A percentile compares a stretch with the other conserved stretches of the same genome.
Evolutionary conservation across 768 basidiomycete species (phyloP).

Genomic region (Amanita molliuscula): DNA sequence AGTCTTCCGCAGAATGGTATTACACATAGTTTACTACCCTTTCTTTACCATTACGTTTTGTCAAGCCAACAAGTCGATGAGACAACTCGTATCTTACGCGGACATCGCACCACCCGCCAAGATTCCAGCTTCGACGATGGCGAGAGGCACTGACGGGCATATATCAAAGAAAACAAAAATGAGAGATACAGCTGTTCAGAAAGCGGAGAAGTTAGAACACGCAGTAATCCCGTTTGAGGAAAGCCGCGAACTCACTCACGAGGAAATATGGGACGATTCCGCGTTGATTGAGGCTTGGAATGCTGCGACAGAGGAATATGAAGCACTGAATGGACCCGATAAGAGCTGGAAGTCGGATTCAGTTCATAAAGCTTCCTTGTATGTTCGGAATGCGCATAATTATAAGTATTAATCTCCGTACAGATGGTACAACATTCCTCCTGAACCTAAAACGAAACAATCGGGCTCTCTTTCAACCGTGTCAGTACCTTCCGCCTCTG

Average conservation of each 20-base stretch:
- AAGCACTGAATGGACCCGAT: conserved; percentile 57
- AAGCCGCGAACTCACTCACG: conserved; percentile 54
- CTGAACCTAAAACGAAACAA: conserved; percentile 12
- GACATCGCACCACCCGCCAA: conserved; percentile 44
- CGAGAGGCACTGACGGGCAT: neutral
- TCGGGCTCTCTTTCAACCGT: conserved; percentile 14
- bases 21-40: neutral
- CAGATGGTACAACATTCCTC: conserved; percentile 76
- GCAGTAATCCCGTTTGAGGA: conserved; percentile 23
- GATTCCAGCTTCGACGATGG: conserved; percentile 11
- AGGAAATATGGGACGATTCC: conserved; percentile 83
- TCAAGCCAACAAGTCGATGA: neutral
- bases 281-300: conserved; percentile 79
- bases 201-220: neutral
- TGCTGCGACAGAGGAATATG: conserved; percentile 74
- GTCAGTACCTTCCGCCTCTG: conserved; percentile 4
- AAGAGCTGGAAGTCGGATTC: conserved; percentile 68
- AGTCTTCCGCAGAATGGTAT: conserved; percentile 18
- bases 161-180: neutral
- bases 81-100: conserved; percentile 47
- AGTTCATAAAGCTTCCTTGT: conserved; percentile 67
- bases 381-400: conserved; percentile 16
- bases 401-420: neutral
- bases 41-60: neutral
- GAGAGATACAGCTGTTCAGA: neutral